Evolutionary conservation across 23 red algal genomes (phyloP).

Genomic region (Chondrus crispus): DNA sequence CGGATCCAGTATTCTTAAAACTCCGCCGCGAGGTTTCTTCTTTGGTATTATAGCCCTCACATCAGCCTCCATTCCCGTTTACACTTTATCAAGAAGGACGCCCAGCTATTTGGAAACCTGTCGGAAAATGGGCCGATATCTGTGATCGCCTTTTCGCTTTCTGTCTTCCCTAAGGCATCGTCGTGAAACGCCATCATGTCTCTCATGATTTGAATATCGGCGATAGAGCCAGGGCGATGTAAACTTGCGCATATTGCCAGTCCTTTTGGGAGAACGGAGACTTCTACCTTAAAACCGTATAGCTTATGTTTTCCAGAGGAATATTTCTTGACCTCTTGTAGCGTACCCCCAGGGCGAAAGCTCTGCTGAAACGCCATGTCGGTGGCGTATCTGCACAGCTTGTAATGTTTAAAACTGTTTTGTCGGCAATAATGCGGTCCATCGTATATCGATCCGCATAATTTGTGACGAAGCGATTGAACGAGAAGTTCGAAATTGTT

Average conservation of each 20-base stretch:
- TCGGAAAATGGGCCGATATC: too few relatives aligned
- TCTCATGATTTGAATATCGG: not conserved
- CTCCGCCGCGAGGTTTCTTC: too few relatives aligned
- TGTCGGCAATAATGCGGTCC: not conserved
- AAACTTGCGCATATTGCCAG: too few relatives aligned
- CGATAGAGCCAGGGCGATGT: not conserved
- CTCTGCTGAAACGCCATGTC: conserved; percentile 5
- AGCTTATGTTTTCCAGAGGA: conserved; percentile 6
- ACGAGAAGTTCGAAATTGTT: not conserved
- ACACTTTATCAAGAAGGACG: too few relatives aligned
- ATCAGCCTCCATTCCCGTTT: too few relatives aligned
- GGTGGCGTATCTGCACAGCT: not conserved
- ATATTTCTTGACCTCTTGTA: not conserved
- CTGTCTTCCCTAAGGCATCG: too few relatives aligned
- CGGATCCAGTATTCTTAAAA: too few relatives aligned
- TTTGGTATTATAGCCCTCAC: too few relatives aligned
- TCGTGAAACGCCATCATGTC: too few relatives aligned
- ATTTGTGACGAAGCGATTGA: not conserved
- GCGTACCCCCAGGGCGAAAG: not conserved
- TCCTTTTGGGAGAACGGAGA: not conserved
- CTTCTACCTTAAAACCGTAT: conserved; percentile 7
- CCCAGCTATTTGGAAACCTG: too few relatives aligned
- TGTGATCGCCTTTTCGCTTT: too few relatives aligned
- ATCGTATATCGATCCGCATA: not conserved
- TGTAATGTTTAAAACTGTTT: not conserved